phyloP scores from a whole-genome alignment of 208 protist genomes.

The Herpetomonas muscarum region DNA sequence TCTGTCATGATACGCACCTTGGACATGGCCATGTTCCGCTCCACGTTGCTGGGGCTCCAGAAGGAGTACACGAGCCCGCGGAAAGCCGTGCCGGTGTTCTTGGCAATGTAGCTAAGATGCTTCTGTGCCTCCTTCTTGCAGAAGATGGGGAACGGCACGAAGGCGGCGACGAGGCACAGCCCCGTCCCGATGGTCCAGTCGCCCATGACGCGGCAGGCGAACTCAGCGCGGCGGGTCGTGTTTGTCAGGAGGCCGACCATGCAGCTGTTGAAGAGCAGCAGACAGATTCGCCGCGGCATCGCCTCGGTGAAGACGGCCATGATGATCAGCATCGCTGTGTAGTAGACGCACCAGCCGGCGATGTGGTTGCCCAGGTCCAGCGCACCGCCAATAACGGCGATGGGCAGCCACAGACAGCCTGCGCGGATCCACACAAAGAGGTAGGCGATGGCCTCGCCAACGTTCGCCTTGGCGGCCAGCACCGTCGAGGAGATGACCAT shows the following conservation, averaged over 20 bases:
- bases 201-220: constrained; percentile 75
- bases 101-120: constrained; percentile 38
- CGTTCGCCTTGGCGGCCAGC: constrained; percentile 57
- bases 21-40: constrained; percentile 83
- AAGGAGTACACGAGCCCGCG: constrained; percentile 74
- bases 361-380: constrained; percentile 60
- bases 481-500: constrained; percentile 60
- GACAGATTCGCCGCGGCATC: constrained; percentile 65
- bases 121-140: constrained; percentile 60
- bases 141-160: constrained; percentile 80
- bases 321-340: constrained; percentile 71
- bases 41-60: constrained; percentile 79
- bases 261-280: constrained; percentile 88
- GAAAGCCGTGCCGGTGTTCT: constrained; percentile 68
- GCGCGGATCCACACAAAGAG: constrained; percentile 70
- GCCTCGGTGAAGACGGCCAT: constrained; percentile 75
- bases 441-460: constrained; percentile 73
- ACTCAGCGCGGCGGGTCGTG: constrained; percentile 21
- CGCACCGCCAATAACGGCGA: constrained; percentile 62
- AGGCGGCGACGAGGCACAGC: constrained; percentile 58
- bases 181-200: constrained; percentile 83
- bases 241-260: constrained; percentile 63
- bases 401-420: constrained; percentile 70
- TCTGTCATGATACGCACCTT: constrained; percentile 68
- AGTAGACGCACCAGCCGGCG: constrained; percentile 66